phyloP scores from a whole-genome alignment of 140 eudicot species.

The Oenanthe javanica region DNA sequence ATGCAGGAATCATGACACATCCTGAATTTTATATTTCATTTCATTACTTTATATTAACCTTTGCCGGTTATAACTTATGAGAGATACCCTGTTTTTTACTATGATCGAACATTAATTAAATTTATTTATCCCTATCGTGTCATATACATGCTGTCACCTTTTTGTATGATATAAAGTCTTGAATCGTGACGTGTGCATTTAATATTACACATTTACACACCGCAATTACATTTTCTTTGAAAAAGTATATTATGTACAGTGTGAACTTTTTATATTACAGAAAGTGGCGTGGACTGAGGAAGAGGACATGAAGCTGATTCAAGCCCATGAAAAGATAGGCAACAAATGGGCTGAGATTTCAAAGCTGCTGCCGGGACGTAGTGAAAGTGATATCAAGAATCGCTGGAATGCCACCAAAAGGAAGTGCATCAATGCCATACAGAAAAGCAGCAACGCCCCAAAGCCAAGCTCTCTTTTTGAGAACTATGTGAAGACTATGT shows the following conservation, averaged over 20 bases:
- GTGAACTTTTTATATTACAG: slow-evolving; percentile 11
- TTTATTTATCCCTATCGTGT: no score
- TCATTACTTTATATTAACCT: no score
- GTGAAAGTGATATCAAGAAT: slow-evolving; percentile 59
- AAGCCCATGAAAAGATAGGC: slow-evolving; percentile 51
- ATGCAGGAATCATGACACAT: no score
- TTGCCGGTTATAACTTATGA: no score
- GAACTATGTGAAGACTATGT: slow-evolving; percentile 23
- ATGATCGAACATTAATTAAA: no score
- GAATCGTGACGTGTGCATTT: no score
- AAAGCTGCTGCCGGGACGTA: slow-evolving; percentile 52
- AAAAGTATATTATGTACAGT: background rate
- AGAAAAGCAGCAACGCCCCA: slow-evolving; percentile 15
- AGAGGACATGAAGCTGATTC: slow-evolving; percentile 46
- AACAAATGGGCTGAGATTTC: slow-evolving; percentile 70
- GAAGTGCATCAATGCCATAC: slow-evolving; percentile 18
- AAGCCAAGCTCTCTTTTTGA: slow-evolving; percentile 13
- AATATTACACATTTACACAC: no score
- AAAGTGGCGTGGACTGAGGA: slow-evolving; percentile 60
- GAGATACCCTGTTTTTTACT: no score
- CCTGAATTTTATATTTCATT: no score
- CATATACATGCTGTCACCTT: no score
- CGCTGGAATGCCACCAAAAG: slow-evolving; percentile 52
- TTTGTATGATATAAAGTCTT: no score
- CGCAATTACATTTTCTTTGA: no score